Conservation (phyloP, 2,329 filamentous ascomycete genomes). For the Alternaria atra region DNA sequence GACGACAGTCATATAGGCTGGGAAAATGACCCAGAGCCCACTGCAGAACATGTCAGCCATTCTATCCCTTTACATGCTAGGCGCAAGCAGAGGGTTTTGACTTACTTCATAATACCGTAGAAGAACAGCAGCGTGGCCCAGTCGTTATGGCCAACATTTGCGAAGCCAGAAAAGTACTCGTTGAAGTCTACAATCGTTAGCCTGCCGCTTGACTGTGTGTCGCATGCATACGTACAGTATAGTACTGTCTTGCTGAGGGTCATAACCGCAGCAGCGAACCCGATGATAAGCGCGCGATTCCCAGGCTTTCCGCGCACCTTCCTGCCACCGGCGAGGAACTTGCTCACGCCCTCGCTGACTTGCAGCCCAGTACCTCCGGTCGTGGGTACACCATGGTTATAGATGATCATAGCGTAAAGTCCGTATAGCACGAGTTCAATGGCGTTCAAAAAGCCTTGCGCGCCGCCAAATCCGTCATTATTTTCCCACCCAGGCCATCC, state of each 20-base stretch:
- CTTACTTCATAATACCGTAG: conserved; percentile 74
- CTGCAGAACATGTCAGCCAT: conserved; percentile 49
- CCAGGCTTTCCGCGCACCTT: conserved; percentile 63
- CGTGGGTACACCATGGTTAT: conserved; percentile 47
- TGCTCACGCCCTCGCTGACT: conserved; percentile 50
- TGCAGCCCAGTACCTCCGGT: conserved; percentile 53
- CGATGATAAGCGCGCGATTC: conserved; percentile 65
- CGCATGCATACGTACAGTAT: conserved; percentile 64
- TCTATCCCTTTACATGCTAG: background rate
- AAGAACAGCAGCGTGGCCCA: conserved; percentile 61
- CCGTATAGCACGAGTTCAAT: conserved; percentile 73
- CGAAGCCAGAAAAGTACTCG: conserved; percentile 68
- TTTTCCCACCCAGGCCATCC: conserved; percentile 74
- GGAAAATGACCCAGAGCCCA: conserved; percentile 71
- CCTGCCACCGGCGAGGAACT: conserved; percentile 59
- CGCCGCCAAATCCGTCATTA: conserved; percentile 77
- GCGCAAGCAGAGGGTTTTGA: conserved; percentile 10
- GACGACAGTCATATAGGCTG: conserved; percentile 68
- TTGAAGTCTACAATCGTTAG: conserved; percentile 61
- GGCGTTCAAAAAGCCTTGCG: conserved; percentile 75
- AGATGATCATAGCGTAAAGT: conserved; percentile 67
- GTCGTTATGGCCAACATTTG: conserved; percentile 70
- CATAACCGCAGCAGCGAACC: conserved; percentile 67
- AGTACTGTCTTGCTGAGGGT: conserved; percentile 74
- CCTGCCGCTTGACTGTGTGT: background rate